Evolutionary conservation across 768 basidiomycete species (phyloP).

Genomic region (Suillus lakei): DNA sequence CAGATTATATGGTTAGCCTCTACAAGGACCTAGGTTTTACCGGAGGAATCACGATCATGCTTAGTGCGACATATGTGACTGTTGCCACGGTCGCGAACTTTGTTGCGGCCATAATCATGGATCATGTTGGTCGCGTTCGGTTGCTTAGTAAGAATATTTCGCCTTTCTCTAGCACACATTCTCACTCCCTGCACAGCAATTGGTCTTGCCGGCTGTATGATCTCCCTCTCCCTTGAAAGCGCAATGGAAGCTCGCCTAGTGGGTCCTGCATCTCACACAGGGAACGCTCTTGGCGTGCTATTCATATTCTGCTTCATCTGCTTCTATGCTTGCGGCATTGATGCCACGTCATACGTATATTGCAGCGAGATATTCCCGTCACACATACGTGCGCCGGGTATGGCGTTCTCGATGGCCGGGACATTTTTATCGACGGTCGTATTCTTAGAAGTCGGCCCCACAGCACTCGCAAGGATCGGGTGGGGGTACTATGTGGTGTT

Average conservation of each 20-base stretch:
- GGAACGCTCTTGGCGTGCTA: background rate
- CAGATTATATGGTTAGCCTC: background rate
- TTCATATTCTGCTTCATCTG: slow-evolving; percentile 10
- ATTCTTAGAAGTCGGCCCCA: background rate
- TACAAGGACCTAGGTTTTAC: background rate
- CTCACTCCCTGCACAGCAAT: background rate
- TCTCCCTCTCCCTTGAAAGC: background rate
- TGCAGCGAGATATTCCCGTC: slow-evolving; percentile 4
- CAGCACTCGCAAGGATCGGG: too few relatives aligned
- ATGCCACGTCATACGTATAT: slow-evolving; percentile 4
- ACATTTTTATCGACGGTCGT: slow-evolving; percentile 5
- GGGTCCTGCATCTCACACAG: background rate
- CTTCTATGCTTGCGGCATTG: slow-evolving; percentile 9
- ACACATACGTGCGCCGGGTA: background rate
- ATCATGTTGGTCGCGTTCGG: background rate
- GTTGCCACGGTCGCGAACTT: background rate
- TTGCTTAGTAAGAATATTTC: background rate
- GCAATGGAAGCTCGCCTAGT: background rate
- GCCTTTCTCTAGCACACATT: background rate
- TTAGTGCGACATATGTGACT: background rate
- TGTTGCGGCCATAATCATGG: background rate
- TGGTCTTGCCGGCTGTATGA: background rate
- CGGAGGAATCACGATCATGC: background rate
- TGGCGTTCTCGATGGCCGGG: slow-evolving; percentile 3
- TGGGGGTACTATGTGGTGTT: slow-evolving; percentile 4